These are phyloP conservation scores for Apiospora koreana DNA, from an alignment of 2,329 filamentous ascomycete species.

Conservation along the genomic window DNA sequence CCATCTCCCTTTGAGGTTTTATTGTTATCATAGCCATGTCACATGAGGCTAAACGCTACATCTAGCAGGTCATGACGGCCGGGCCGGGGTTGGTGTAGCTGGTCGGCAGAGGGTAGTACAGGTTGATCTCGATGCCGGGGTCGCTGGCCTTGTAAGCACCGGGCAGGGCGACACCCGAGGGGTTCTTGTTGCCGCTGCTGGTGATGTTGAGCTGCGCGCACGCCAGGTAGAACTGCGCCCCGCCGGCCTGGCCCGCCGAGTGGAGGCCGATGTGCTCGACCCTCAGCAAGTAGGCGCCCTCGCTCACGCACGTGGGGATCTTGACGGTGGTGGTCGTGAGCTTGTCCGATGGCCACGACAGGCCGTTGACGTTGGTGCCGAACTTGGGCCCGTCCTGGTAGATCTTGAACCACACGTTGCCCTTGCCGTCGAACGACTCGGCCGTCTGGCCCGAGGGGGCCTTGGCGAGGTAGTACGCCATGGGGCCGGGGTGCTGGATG, in stretches of 20 bases:
- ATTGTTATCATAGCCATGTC: neutral
- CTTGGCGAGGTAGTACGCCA: conserved; percentile 43
- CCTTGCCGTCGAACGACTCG: conserved; percentile 39
- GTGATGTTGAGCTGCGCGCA: conserved; percentile 37
- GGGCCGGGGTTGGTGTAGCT: conserved; percentile 28
- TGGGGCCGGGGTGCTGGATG: conserved; percentile 43
- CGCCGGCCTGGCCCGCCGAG: conserved; percentile 38
- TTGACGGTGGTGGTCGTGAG: conserved; percentile 39
- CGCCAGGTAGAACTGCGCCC: conserved; percentile 48
- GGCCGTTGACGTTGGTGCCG: conserved; percentile 26
- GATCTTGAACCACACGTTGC: conserved; percentile 45
- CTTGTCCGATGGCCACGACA: conserved; percentile 43
- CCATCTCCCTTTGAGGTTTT: too few species aligned
- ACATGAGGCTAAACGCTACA: neutral
- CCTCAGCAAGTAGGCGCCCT: conserved; percentile 50
- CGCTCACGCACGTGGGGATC: conserved; percentile 43
- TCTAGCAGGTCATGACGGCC: conserved; percentile 8
- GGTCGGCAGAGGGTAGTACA: conserved; percentile 31
- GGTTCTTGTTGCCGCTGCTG: conserved; percentile 29
- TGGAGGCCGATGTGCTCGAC: conserved; percentile 52
- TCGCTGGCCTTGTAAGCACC: conserved; percentile 39
- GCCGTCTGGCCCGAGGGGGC: conserved; percentile 36
- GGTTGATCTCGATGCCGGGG: conserved; percentile 34
- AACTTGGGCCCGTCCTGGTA: conserved; percentile 43
- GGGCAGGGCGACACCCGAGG: conserved; percentile 30